Base-by-base conservation (phyloP, 2,329 filamentous ascomycete species). In the Clonostachys byssicola region DNA sequence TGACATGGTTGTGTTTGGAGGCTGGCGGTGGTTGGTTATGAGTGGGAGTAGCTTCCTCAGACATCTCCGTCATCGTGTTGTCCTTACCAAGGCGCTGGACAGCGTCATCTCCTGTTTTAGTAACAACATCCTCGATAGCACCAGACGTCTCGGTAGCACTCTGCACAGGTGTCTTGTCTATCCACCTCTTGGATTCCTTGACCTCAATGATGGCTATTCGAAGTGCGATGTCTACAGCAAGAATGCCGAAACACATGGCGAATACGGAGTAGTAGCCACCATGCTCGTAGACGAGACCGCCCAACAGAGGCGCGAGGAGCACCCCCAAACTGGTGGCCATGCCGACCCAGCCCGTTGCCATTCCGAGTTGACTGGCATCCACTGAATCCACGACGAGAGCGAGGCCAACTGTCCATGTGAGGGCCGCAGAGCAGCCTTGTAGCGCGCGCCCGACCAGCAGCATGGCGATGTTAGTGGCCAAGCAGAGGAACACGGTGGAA, bases 371-470 rank as follows among this genome's bases (percentile, higher is more conserved):
- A 6, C 57, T 59, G 9, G 50, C 52, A 34, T 64, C 57, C 8
- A 65, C 62, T 5, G 60, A 60, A 41, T 67, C 64, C 20, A 65
- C 60, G 43, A 66, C 60, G 8, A 67, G 59, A 10, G 64, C 63
- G 23, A 67, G 54, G 5, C 64, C 64, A 20, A 67, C 64, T 14
- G 62, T 65, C 64, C 64, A 67, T 6, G 62, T 66, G 18, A 67
- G 48, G 30, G 61, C 57, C 6, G 60, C 60, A 4, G 64, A 62
- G 43, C 62, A 49, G 38, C 64, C 64, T 46, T 67, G 64, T 13
- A 66, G 49, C 20, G 57, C 54, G 36, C 64, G 57, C 9, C 62
- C 64, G 34, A 61, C 47, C 45, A 67, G 52, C 16, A 67, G 54
- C 51, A 65, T 65, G 38, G 58, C 47, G 13, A 66, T 55, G 17